Evolutionary conservation across 2,329 filamentous ascomycete species (phyloP).

Genomic region (Colletotrichum eremochloae): DNA sequence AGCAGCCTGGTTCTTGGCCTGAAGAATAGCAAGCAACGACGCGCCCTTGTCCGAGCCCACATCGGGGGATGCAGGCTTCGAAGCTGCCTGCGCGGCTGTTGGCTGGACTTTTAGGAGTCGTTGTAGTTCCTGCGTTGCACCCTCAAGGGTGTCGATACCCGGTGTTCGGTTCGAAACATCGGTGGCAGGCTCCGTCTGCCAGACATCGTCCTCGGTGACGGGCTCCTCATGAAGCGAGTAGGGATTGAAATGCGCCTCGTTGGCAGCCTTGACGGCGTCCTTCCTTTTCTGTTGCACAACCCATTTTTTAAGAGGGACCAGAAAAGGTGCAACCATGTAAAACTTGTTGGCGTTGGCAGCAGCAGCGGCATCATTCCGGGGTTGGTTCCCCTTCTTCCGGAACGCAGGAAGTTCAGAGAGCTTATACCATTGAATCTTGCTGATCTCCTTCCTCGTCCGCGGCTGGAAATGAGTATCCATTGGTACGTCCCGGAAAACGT

Average conservation of each 20-base stretch:
- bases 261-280: constrained; percentile 66
- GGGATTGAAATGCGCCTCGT: constrained; percentile 56
- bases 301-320: constrained; percentile 89
- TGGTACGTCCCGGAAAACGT: constrained; percentile 90
- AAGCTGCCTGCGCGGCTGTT: constrained; percentile 63
- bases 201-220: constrained; percentile 73
- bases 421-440: constrained; percentile 95
- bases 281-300: constrained; percentile 85
- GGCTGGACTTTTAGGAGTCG: constrained; percentile 69
- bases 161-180: constrained; percentile 51
- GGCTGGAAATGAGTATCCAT: constrained; percentile 91
- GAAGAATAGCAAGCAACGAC: constrained; percentile 67
- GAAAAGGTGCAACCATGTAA: constrained; percentile 97
- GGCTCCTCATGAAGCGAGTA: constrained; percentile 67
- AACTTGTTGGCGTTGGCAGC: constrained; percentile 84
- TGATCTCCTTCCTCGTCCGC: constrained; percentile 95
- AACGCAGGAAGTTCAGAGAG: constrained; percentile 88
- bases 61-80: constrained; percentile 49
- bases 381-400: constrained; percentile 73
- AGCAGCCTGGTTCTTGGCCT: constrained; percentile 49
- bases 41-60: constrained; percentile 60
- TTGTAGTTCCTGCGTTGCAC: constrained; percentile 66
- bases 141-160: constrained; percentile 62
- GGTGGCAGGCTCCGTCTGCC: constrained; percentile 54
- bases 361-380: constrained; percentile 66